phyloP scores from a whole-genome alignment of 768 basidiomycete genomes.

The Tylopilus felleus region DNA sequence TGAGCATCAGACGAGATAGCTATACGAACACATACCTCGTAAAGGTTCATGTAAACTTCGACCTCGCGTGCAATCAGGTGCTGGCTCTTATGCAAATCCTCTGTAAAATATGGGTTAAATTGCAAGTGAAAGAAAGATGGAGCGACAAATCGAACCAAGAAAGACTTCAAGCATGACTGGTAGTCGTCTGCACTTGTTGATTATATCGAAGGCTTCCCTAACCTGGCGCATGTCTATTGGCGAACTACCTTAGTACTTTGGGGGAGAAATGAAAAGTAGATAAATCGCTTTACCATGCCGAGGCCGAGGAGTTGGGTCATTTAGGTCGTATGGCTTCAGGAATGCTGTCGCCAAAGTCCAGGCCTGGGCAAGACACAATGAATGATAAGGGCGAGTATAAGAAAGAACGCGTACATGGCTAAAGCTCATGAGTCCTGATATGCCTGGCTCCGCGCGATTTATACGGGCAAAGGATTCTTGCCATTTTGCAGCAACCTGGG shows the following conservation, averaged over 20 bases:
- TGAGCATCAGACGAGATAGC: neutral
- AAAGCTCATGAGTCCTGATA: conserved; percentile 61
- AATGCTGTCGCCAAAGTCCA: conserved; percentile 56
- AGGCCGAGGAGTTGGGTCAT: conserved; percentile 31
- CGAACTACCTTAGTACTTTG: neutral
- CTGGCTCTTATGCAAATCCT: conserved; percentile 59
- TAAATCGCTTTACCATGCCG: conserved; percentile 26
- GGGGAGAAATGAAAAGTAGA: neutral
- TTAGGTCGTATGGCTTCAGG: conserved; percentile 54
- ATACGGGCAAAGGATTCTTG: conserved; percentile 65
- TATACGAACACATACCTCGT: conserved; percentile 46
- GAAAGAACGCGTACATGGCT: conserved; percentile 45
- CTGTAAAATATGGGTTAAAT: conserved; percentile 33
- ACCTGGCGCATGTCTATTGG: conserved; percentile 47
- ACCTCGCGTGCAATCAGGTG: conserved; percentile 63
- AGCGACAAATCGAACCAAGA: conserved; percentile 47
- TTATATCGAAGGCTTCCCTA: conserved; percentile 52
- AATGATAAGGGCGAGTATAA: neutral
- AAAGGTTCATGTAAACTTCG: conserved; percentile 51
- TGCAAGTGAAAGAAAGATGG: neutral
- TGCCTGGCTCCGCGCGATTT: conserved; percentile 56
- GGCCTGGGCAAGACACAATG: conserved; percentile 41
- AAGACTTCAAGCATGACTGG: conserved; percentile 68
- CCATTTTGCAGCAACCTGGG: conserved; percentile 69
- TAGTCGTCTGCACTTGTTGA: conserved; percentile 58